Base-by-base conservation (phyloP, 768 basidiomycete genomes). In the Chiua virens region DNA sequence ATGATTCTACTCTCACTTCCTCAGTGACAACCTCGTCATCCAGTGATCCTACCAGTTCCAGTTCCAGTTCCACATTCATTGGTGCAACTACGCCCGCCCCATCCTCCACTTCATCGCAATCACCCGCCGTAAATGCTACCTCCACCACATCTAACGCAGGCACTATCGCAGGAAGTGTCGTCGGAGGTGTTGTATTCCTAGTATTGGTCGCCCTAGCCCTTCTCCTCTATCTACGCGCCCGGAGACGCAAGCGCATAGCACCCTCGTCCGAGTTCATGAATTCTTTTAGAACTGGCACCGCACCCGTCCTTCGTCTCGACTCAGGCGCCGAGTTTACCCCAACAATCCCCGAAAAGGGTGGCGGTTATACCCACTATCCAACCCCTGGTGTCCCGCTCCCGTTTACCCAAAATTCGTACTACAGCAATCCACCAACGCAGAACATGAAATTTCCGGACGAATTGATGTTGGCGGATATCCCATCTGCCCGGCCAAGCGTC, bases 251-350 rank as follows among this genome's bases (percentile, higher is more conserved):
- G 22, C 75, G 70, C 45, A 73, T 69, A n/a, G 73, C 82, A 1
- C 85, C 86, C 4, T 83, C 83, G 15, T 73, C 81, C 17, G 83
- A 84, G 55, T 86, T 85, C 63, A 65, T 80, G 37, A 62, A 67
- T 20, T 63, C 64, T 27, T 50, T 66, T 47, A 55, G 48, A 39
- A 52, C 45, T 0, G 68, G 68, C 17, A 41, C 45, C 13, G 2
- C 57, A 6, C 67, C 67, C 10, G 54, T 68, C 34, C 52, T 68
- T 17, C 69, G 66, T 15, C 55, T 71, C 17, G 66, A 63, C 8
- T 59, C 57, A 2, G 58, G 59, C n/a, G 52, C 56, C 30, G 45
- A 52, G 15, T 57, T 50, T 30, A 44, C 49, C 4, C 54, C 56
- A 8, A 27, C 58, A 0, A 46, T 53, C 2, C 23, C 59, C 5